These are phyloP conservation scores for Dentipellis fragilis DNA, from an alignment of 768 basidiomycete species.

Conservation along the genomic window DNA sequence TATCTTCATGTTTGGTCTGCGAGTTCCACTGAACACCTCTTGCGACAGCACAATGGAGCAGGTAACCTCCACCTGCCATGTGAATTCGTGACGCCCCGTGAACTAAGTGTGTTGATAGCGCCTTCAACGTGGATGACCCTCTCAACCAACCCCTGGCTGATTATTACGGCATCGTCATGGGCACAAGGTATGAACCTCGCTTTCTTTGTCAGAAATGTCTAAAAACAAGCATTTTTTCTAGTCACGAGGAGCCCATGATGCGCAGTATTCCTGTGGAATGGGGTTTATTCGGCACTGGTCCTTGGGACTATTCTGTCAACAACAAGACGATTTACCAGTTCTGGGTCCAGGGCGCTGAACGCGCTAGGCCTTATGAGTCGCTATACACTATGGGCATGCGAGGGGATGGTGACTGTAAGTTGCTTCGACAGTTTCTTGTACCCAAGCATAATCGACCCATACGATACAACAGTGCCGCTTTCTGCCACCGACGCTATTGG, in stretches of 20 bases:
- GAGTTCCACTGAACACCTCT: too few species aligned
- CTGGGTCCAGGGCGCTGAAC: conserved; percentile 50
- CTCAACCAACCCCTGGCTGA: conserved; percentile 55
- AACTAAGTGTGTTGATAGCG: conserved; percentile 11
- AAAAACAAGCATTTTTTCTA: background rate
- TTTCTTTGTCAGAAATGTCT: background rate
- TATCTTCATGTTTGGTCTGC: background rate
- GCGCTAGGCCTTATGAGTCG: conserved; percentile 51
- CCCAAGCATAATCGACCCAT: too few species aligned
- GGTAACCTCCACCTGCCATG: conserved; percentile 19
- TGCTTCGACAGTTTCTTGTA: background rate
- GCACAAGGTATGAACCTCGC: conserved; percentile 33
- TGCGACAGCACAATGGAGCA: conserved; percentile 17
- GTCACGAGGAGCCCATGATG: conserved; percentile 71
- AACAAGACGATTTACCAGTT: conserved; percentile 44
- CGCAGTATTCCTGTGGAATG: conserved; percentile 62
- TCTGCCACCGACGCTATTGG: conserved; percentile 34
- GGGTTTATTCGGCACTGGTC: conserved; percentile 41
- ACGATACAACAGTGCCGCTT: conserved; percentile 30
- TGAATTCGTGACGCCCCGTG: background rate
- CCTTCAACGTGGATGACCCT: conserved; percentile 52
- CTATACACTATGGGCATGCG: conserved; percentile 67
- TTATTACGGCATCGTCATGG: conserved; percentile 60
- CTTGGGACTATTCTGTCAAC: conserved; percentile 56
- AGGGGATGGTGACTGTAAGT: conserved; percentile 32